Conservation (phyloP, 108 stramenopile genomes). For the Chaetoceros tenuissimus region DNA sequence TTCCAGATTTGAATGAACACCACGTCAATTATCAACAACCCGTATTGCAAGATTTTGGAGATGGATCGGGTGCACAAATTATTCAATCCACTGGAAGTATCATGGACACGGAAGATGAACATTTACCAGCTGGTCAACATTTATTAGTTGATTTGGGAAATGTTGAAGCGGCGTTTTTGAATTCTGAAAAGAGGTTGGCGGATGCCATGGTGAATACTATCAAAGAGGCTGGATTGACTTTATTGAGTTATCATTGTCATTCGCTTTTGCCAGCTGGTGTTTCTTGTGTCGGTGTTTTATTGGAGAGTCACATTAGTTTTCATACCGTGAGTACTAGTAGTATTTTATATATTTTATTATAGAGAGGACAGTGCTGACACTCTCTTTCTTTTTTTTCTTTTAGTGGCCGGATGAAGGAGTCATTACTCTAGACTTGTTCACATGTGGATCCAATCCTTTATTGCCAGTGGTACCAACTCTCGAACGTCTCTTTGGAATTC, state of each 20-base stretch:
- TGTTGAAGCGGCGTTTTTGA: conserved; percentile 65
- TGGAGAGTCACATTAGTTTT: conserved; percentile 75
- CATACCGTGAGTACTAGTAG: conserved; percentile 39
- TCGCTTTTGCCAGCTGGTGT: conserved; percentile 71
- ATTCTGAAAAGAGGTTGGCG: conserved; percentile 52
- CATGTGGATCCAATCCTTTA: conserved; percentile 58
- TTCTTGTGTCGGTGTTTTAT: conserved; percentile 72
- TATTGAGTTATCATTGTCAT: conserved; percentile 85
- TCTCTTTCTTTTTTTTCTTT: neutral
- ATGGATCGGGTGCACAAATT: conserved; percentile 5
- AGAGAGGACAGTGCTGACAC: neutral
- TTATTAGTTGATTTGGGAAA: conserved; percentile 71
- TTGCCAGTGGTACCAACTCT: conserved; percentile 58
- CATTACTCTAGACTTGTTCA: conserved; percentile 79
- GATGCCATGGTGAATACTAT: conserved; percentile 64
- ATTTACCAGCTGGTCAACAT: conserved; percentile 62
- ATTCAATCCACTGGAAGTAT: neutral
- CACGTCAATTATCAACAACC: conserved; percentile 29
- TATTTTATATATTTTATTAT: neutral
- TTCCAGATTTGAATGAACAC: conserved; percentile 33
- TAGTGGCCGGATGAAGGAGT: conserved; percentile 83
- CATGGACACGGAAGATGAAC: neutral
- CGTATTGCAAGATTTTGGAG: conserved; percentile 23
- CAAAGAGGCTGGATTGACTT: conserved; percentile 47
- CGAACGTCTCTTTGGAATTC: conserved; percentile 61